Evolutionary conservation across 306 rosid genomes (phyloP), one percentile per base, ranked within the genome.

Genomic region (Prunus kanzakura): DNA sequence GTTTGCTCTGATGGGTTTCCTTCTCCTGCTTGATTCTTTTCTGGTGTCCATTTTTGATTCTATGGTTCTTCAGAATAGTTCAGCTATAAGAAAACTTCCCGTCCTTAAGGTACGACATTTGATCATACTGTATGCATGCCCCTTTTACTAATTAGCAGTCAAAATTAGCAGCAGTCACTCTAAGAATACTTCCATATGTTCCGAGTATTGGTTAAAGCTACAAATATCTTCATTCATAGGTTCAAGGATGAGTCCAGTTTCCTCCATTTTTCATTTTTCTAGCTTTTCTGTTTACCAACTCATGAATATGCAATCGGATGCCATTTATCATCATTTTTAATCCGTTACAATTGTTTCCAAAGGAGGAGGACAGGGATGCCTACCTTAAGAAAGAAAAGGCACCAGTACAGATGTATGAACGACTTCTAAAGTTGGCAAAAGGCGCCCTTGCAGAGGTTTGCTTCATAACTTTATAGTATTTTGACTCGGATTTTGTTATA

Each of bases 21-120:
- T 94, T 73, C 85, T 90, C 82, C 80, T 90, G 75, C 86, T 94
- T 78, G 98, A 90, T 84, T 90, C 93, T 75, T 78, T 90, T 15
- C 54, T 91, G 83, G 84, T 94, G 15, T 89, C 90, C 3, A 64
- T 86, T 82, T 90, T 86, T 65, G 88, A 92, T 88, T 79, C 80
- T 22, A 65, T 81, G 72, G 79, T 71, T 73, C 74, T 60, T 81
- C 91, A 82, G 82, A 84, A 80, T 20, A 66, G 51, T 76, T 43
- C 78, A 52, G 13, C 83, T 73, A n/a, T 58, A 68, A 80, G 75
- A 73, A 84, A 76, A 69, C 84, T 91, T 69, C 87, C 64, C 73
- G 71, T 41, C 58, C 67, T 74, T 25, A 72, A 60, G 75, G 81
- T 77, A 69, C 0, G 49, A 47, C 23, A 32, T 13, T 46, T 27